Base-by-base conservation (phyloP, 371 early-diverging fungal genomes). In the Mortierella sp. region DNA sequence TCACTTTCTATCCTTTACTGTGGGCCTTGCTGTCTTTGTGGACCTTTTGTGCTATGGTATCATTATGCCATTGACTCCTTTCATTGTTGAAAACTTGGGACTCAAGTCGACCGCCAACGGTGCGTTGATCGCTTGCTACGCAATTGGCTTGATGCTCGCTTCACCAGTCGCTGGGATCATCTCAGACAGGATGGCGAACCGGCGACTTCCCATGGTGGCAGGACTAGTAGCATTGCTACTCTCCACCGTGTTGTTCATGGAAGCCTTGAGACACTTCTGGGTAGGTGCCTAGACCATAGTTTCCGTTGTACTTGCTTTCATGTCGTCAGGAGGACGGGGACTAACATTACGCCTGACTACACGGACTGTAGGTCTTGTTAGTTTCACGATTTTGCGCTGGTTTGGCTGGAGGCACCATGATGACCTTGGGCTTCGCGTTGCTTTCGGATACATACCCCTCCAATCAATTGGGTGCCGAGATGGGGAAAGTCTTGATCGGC, bases 381-480 rank as follows among this genome's bases (percentile, higher is more conserved):
- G 37, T 87, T 10, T 85, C 89, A 14, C 82, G 91, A 0, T 81
- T 89, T 57, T 64, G 83, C 41, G 88, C 88, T 70, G 92, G 92
- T 19, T 60, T 86, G 13, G 72, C 88, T 1, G 86, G 82, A 53
- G 88, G 85, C 5, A 83, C 83, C 51, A 83, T 83, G 19, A 87
- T 88, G 89, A 85, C 85, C 12, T 80, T 88, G 67, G 85, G 85
- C 13, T 60, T 86, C 28, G 84, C 85, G 27, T 53, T 88, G 19
- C 71, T 91, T 31, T 89, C 88, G 1, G 92, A 91, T 59, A 85
- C 83, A 13, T 85, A 83, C 79, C 84, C 88, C 2, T 69, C 79
- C 47, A 79, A 80, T 10, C 79, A 83, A 51, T 50, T 91, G 17
- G 91, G 88, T 17, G 55, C 51, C 14, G 61, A 84, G 51, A 90